Evolutionary conservation across 1,284 basidiomycete species (phyloP).

Genomic region (Ganoderma meredithae): DNA sequence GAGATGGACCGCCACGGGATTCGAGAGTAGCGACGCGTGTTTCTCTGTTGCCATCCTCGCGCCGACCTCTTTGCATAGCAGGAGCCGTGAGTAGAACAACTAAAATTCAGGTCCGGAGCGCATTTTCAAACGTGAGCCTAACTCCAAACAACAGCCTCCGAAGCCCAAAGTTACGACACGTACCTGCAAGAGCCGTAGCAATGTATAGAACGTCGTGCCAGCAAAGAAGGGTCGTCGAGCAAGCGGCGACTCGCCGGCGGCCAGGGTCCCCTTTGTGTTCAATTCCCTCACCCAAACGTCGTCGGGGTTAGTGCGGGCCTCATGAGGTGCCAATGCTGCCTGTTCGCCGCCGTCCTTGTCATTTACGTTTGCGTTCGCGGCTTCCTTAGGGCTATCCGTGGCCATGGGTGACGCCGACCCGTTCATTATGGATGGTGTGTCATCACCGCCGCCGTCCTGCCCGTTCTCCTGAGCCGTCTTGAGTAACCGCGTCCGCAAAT

Average conservation of each 20-base stretch:
- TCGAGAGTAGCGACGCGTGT: slow-evolving; percentile 66
- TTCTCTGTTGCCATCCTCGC: slow-evolving; percentile 65
- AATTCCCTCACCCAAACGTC: slow-evolving; percentile 70
- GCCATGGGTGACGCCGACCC: slow-evolving; percentile 37
- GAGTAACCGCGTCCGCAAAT: slow-evolving; percentile 81
- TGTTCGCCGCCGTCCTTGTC: slow-evolving; percentile 3
- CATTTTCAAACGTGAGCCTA: slow-evolving; percentile 20
- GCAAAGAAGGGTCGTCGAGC: slow-evolving; percentile 79
- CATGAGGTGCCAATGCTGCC: slow-evolving; percentile 12
- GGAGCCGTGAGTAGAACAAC: slow-evolving; percentile 90
- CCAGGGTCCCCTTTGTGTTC: slow-evolving; percentile 29
- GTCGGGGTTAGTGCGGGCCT: slow-evolving; percentile 42
- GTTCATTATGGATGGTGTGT: slow-evolving; percentile 34
- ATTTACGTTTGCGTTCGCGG: slow-evolving; percentile 10
- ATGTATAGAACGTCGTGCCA: slow-evolving; percentile 92
- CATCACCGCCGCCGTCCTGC: slow-evolving; percentile 39
- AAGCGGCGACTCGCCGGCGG: slow-evolving; percentile 44
- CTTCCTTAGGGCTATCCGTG: slow-evolving; percentile 25
- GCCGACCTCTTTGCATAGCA: slow-evolving; percentile 86
- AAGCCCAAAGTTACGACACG: slow-evolving; percentile 35
- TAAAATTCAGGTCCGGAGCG: slow-evolving; percentile 42
- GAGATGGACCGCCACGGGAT: slow-evolving; percentile 76
- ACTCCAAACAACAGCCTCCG: slow-evolving; percentile 3
- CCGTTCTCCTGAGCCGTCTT: slow-evolving; percentile 69
- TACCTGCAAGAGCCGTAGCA: slow-evolving; percentile 90